Conservation (phyloP, 257 asterid genomes). For the Coffea eugenioides region DNA sequence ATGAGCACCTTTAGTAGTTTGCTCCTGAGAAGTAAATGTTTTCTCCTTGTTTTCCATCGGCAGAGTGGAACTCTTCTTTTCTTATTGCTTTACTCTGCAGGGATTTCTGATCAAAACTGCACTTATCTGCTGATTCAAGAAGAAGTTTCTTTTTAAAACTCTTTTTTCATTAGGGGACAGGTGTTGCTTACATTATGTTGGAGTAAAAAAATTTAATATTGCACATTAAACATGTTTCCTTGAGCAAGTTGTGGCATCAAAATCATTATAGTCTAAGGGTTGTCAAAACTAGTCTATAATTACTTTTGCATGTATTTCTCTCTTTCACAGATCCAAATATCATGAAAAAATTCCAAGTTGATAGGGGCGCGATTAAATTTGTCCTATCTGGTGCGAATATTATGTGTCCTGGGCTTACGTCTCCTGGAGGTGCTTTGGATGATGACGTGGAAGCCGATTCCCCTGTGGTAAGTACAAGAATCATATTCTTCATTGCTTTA, state of each 20-base stretch:
- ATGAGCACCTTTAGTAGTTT: not conserved
- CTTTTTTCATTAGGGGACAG: not conserved
- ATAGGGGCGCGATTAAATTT: conserved; percentile 90
- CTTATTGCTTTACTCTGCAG: not conserved
- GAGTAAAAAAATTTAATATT: not conserved
- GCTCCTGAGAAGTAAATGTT: not conserved
- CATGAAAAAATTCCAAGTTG: conserved; percentile 96
- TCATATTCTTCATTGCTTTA: conserved; percentile 1
- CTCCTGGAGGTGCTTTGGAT: conserved; percentile 97
- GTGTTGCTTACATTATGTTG: not conserved
- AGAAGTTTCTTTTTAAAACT: not conserved
- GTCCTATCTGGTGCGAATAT: conserved; percentile 99
- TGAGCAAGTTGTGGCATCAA: not conserved
- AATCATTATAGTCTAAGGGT: not conserved
- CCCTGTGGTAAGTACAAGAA: conserved; percentile 63
- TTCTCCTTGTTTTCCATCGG: not conserved
- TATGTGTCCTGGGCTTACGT: conserved; percentile 99
- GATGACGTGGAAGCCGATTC: conserved; percentile 82
- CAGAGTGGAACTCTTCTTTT: not conserved
- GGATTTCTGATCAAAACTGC: not conserved
- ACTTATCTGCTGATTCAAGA: not conserved
- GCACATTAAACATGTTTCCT: not conserved
- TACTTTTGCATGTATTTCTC: conserved; percentile 4
- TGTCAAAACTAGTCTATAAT: not conserved
- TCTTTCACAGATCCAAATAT: conserved; percentile 79